A percentile compares a stretch with the other conserved stretches of the same genome.
These are phyloP conservation scores for Fibroporia radiculosa DNA, from an alignment of 768 basidiomycete species.

Conservation along the genomic window DNA sequence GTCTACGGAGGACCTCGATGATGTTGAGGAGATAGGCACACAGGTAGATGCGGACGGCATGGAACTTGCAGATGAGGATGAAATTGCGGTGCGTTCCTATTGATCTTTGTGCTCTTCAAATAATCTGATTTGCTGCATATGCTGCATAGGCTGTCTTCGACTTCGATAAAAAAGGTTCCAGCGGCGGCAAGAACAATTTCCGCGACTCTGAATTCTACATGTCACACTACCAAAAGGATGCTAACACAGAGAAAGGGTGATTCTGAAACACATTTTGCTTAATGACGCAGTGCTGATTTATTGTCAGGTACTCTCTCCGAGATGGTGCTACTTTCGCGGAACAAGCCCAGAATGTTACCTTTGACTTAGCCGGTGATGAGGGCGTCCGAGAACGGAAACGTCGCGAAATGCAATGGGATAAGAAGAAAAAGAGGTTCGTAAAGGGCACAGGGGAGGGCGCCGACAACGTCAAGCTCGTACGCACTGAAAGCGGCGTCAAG, in stretches of 20 bases:
- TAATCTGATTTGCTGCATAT: slow-evolving; percentile 3
- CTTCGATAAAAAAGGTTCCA: slow-evolving; percentile 29
- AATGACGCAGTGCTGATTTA: slow-evolving; percentile 1
- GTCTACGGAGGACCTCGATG: slow-evolving; percentile 27
- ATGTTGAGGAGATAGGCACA: slow-evolving; percentile 24
- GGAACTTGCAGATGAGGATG: slow-evolving; percentile 75
- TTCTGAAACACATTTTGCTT: slow-evolving; percentile 15
- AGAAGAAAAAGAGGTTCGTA: slow-evolving; percentile 92
- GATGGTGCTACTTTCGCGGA: slow-evolving; percentile 85
- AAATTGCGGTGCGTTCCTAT: slow-evolving; percentile 58
- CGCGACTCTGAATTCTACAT: slow-evolving; percentile 87
- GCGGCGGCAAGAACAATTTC: slow-evolving; percentile 38
- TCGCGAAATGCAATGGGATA: slow-evolving; percentile 81
- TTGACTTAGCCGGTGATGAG: slow-evolving; percentile 81
- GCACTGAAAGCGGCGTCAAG: slow-evolving; percentile 85
- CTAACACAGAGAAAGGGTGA: slow-evolving; percentile 85
- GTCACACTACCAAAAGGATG: slow-evolving; percentile 85
- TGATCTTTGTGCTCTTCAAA: no score
- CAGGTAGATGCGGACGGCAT: slow-evolving; percentile 26
- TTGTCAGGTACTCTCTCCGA: slow-evolving; percentile 70
- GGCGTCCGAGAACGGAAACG: slow-evolving; percentile 52
- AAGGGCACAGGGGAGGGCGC: slow-evolving; percentile 79
- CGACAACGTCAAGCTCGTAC: slow-evolving; percentile 91
- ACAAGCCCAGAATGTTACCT: slow-evolving; percentile 72
- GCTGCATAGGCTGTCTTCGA: slow-evolving; percentile 58